Conservation (phyloP, 164 flowering plant genomes). For the Litsea cubeba region DNA sequence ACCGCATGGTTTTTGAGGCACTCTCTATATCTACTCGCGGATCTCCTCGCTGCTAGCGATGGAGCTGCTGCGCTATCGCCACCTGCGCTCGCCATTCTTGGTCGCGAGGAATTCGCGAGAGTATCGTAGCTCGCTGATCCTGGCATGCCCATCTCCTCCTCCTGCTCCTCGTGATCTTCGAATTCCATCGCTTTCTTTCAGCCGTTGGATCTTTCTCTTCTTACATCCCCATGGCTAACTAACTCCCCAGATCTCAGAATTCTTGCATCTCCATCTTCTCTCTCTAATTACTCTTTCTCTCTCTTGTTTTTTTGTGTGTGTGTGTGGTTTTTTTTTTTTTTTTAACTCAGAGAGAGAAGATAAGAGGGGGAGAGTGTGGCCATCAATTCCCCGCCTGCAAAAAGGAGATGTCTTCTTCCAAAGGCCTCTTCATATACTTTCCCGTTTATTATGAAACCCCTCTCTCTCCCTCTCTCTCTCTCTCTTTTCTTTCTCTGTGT, state of each 20-base stretch:
- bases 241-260: not conserved
- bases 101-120: conserved; percentile 17
- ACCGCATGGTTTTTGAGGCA: conserved; percentile 80
- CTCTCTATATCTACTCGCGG: conserved; percentile 42
- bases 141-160: conserved; percentile 41
- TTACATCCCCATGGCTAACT: not conserved
- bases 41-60: not conserved
- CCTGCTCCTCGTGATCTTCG: conserved; percentile 51
- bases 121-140: conserved; percentile 32
- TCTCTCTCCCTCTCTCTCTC: no score
- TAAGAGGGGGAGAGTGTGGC: conserved; percentile 47
- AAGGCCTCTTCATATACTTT: conserved; percentile 22
- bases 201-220: no score
- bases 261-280: not conserved
- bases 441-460: not conserved
- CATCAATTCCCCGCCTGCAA: conserved; percentile 37
- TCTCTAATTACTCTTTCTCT: not conserved
- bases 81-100: conserved; percentile 10
- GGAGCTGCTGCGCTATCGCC: not conserved
- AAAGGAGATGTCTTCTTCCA: conserved; percentile 24
- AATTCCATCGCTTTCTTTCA: conserved; percentile 27
- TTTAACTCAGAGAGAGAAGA: conserved; percentile 21
- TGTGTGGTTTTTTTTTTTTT: not conserved
- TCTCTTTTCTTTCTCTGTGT: no score
- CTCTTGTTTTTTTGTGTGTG: not conserved